phyloP scores from a whole-genome alignment of 2,329 filamentous ascomycete genomes.

The Harringtonia lauricola region DNA sequence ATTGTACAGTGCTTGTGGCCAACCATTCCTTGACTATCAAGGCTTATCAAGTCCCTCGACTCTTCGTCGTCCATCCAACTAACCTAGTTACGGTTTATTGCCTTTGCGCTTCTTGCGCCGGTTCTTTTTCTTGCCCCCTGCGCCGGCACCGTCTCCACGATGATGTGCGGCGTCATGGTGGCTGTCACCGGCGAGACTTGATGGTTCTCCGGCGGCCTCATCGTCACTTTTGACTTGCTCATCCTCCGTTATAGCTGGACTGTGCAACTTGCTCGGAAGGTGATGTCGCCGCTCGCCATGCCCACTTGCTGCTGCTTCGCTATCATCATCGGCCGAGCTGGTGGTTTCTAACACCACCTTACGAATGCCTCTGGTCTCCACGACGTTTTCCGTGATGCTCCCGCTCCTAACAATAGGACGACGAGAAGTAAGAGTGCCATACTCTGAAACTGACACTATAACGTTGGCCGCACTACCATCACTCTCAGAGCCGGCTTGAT shows the following conservation, averaged over 20 bases:
- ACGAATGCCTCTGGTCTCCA: constrained; percentile 61
- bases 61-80: constrained; percentile 17
- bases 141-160: constrained; percentile 8
- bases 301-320: constrained; percentile 10
- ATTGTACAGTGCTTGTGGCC: background rate
- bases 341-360: constrained; percentile 55
- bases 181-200: background rate
- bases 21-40: background rate
- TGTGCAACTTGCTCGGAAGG: constrained; percentile 1
- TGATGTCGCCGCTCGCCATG: background rate
- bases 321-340: constrained; percentile 24
- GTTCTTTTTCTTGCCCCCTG: constrained; percentile 23
- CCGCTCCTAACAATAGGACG: constrained; percentile 51
- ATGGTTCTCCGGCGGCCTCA: constrained; percentile 12
- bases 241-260: constrained; percentile 4
- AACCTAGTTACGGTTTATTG: constrained; percentile 11
- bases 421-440: constrained; percentile 9
- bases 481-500: constrained; percentile 9
- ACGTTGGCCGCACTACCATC: constrained; percentile 6
- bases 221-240: constrained; percentile 16
- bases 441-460: constrained; percentile 4
- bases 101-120: constrained; percentile 27
- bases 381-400: constrained; percentile 68
- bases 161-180: constrained; percentile 2
- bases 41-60: constrained; percentile 51